Evolutionary conservation across 192 early-diverging fungal genomes (phyloP), one percentile per base, ranked within the genome.

Genomic region (Coemansia sp.): DNA sequence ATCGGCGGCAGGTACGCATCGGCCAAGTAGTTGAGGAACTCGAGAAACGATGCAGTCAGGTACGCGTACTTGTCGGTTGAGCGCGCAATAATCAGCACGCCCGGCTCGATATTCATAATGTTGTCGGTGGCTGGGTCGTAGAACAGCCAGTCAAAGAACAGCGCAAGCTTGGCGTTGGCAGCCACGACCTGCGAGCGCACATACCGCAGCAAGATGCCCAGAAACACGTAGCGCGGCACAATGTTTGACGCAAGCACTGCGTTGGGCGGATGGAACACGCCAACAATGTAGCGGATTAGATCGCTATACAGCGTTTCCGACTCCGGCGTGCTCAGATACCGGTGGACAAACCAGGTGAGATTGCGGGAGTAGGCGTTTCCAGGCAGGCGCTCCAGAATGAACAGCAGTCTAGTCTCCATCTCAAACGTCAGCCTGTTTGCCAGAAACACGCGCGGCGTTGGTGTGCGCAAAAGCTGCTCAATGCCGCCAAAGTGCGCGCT

Each of bases 101-200:
- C 90, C 0, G 92, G 92, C 71, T 93, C 92, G 75, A 84, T 69
- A 18, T 64, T 77, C 92, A 93, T 93, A 36, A 93, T 88, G 61
- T 80, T 90, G 57, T 92, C 90, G n/a, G 60, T 63, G 11, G 57
- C n/a, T 6, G 88, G 82, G 22, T 86, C 84, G 62, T 85, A 93
- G 52, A 89, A 90, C 18, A 93, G 69, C 92, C 92, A 93, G 68
- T 93, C 92, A 58, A 87, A 90, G 54, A 91, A 89, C 41, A 93
- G 64, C 11, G 92, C 91, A 18, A 90, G 78, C 47, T 93, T 93
- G 45, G 87, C 87, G 62, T 89, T 88, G 15, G 88, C 75, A 5
- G 88, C 88, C 1, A 84, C 77, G 0, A 87, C 85, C 57, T 80
- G 79, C 43, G 86, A 87, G 69, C 88, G 69, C 15, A 93, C 82